Base-by-base conservation (phyloP, 768 basidiomycete species). In the Pisolithus sp. region DNA sequence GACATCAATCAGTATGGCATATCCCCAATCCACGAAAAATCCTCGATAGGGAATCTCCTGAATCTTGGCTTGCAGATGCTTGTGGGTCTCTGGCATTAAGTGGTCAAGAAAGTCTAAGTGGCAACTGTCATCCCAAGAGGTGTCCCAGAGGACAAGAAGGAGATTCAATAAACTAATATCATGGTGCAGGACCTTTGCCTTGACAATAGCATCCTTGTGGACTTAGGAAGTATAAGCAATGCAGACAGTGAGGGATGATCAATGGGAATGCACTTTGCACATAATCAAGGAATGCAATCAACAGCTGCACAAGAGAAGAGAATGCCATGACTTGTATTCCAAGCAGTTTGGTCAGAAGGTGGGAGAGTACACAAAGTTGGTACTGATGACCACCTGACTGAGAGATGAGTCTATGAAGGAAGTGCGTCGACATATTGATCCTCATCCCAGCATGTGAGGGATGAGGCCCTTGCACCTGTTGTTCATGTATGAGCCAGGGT, bases 151-250 rank as follows among this genome's bases (percentile, higher is more conserved):
- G 2, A 49, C 15, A n/a, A 56, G 40, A 3, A 56, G 21, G 3
- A 55, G 42, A 13, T 57, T 57, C n/a, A 46, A 34, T 0, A 57
- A 17, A 20, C 57, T 57, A 2, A 52, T 40, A 10, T 59, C 30
- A 0, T n/a, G 31, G n/a, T 52, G 55, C 1, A 57, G 48, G 10
- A 59, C 2, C 1, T 12, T 3, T 9, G 38, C 38, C 7, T 21
- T 7, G 7, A 36, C 10, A 1, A 41, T 15, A 10, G 48, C 39
- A 5, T 48, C 28, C 4, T 12, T 20, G 28, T 58, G 54, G 2
- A 45, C 54, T 56, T n/a, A 9, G 15, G 7, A 2, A 15, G 3
- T 7, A 30, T 30, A 7, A n/a, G 12, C 24, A 23, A 17, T 31
- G 21, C 34, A 8, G 10, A 17, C 3, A 24, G 24, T 9, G 5